Evolutionary conservation across 2,329 filamentous ascomycete species (phyloP), one percentile per base, ranked within the genome.

Genomic region (Phialophora chinensis): DNA sequence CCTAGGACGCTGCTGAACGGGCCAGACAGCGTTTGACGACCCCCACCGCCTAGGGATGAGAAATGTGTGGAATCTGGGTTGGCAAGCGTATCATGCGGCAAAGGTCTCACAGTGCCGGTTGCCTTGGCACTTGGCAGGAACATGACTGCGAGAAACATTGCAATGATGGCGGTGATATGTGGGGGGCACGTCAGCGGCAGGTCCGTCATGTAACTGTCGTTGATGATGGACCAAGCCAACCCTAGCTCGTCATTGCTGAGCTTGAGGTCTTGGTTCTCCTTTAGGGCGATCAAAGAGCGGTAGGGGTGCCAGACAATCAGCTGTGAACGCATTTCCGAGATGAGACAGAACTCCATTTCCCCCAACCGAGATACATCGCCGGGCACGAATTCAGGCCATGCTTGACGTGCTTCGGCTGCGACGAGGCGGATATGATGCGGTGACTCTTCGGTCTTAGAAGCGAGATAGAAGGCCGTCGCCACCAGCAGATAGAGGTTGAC

Each of bases 401-500:
- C 85, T 65, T 90, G 87, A 38, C 92, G 88, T 3, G 93, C 92
- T 78, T 99, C 95, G 55, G 88, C 90, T 11, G 95, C 89, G 66
- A 99, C 90, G 70, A 96, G 86, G 33, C 95, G 88, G 74, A 99
- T 98, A 77, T 99, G 95, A 77, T 98, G 94, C 2, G 95, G 95
- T 59, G 90, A 93, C 78, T 99, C 95, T 78, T 99, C 95, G 88
- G 96, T 97, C 80, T 99, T 99, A 82, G 93, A 97, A 23, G 95
- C 93, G 42, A 99, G 84, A 77, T 99, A 99, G 67, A 98, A 86
- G 4, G 94, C 91, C 1, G 95, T 98, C n/a, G 93, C 90, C 71
- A 97, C 86, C 66, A 98, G 88, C 42, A 98, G 88, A 76, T 96
- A 97, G 3, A 94, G 93, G 74, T 98, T 99, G 56, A 93, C 97